Base-by-base conservation (phyloP, 164 flowering plant genomes). In the Stephania japonica region DNA sequence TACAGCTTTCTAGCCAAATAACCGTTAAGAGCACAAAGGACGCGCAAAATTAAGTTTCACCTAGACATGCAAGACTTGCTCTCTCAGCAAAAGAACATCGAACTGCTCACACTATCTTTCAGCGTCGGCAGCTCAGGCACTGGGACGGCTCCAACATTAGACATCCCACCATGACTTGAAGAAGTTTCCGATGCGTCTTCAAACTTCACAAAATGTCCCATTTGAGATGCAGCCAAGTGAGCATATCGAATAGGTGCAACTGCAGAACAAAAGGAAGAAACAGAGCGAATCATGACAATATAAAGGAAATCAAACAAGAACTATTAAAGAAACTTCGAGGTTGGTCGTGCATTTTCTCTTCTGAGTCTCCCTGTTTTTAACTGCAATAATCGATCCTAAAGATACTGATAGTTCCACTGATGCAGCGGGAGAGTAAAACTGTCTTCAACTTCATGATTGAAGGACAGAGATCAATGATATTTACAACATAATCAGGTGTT, bases 201-300 rank as follows among this genome's bases (percentile, higher is more conserved):
- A 70, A 86, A 87, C 83, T 90, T 90, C 69, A 88, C 77, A 68
- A 87, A 90, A 47, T 84, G 87, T 0, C 79, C 75, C 70, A 90
- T 23, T 80, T 88, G 94, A 1, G 87, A 42, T 0, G 91, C 94
- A 1, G 92, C 94, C 76, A 88, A 73, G 65, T 90, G 94, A 4
- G 94, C 92, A 69, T 90, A 90, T 73, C 87, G 79, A 0, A 88
- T 81, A 0, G 94, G 94, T 23, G 92, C 91, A 77, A 88, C 94
- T 88, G 85, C 81, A 76, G 9, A 42, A 53, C 27, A 68, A 27
- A 41, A 8, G 7, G 42, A 25, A 5, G 25, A 61, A 67, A 32
- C 23, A 7, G 8, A 3, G 38, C 4, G 38, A 32, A 32, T 32
- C 38, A 32, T 32, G n/a, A n/a, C n/a, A n/a, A n/a, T 5, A 10